These are phyloP conservation scores for Scortechinia acanthostroma DNA, from an alignment of 2,329 filamentous ascomycete genomes.

Conservation along the genomic window DNA sequence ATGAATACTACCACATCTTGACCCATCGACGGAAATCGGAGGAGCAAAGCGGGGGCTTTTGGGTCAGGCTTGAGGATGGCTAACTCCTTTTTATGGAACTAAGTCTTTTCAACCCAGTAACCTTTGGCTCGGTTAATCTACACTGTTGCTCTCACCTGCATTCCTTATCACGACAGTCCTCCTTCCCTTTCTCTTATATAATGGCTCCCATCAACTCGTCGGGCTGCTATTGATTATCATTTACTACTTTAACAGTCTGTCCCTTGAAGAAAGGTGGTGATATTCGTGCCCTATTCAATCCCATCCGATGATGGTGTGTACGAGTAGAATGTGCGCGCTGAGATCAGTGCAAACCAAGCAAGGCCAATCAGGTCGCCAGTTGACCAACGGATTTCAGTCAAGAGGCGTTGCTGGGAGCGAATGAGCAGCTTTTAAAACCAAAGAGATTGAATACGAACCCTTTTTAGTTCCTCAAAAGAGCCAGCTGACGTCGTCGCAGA, in stretches of 20 bases:
- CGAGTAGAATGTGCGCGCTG: constrained; percentile 9
- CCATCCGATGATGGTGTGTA: background rate
- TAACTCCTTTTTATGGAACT: too few species aligned
- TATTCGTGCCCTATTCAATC: background rate
- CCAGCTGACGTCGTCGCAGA: constrained; percentile 12
- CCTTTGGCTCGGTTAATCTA: too few species aligned
- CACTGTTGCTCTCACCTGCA: background rate
- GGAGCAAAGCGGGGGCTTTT: too few species aligned
- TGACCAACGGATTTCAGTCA: constrained; percentile 8
- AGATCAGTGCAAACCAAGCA: constrained; percentile 11
- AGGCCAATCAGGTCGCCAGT: constrained; percentile 8
- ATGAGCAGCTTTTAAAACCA: constrained; percentile 2
- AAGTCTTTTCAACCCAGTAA: too few species aligned
- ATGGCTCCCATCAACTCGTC: background rate
- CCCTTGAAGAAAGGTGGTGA: background rate
- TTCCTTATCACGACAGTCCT: too few species aligned
- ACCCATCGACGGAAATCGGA: too few species aligned
- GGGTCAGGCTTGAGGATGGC: too few species aligned
- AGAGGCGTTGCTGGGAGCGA: constrained; percentile 8
- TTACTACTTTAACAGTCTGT: background rate
- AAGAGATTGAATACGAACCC: background rate
- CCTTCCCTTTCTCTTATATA: too few species aligned
- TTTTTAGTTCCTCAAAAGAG: background rate
- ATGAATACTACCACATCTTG: too few species aligned
- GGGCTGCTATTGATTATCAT: too few species aligned